Conservation (phyloP, 75 land plant species). For the Azolla pinnata region DNA sequence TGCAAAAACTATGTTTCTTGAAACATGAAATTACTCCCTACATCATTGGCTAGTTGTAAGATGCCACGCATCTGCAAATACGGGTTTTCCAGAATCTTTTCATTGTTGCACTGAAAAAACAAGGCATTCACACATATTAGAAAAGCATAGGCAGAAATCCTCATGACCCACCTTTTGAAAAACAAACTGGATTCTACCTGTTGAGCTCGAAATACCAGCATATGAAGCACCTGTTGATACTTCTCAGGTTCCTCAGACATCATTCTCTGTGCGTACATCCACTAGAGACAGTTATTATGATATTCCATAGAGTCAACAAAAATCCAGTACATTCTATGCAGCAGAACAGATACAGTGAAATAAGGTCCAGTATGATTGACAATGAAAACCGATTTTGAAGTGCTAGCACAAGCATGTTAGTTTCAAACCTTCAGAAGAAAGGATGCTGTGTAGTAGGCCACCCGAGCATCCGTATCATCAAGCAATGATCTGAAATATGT, state of each 20-base stretch:
- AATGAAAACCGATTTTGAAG: neutral
- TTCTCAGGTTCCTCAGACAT: constrained; percentile 91
- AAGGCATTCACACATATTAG: constrained; percentile 1
- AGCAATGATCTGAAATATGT: constrained; percentile 57
- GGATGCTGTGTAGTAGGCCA: constrained; percentile 92
- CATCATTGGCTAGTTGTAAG: constrained; percentile 69
- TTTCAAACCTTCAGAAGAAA: constrained; percentile 76
- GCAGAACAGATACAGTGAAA: constrained; percentile 1
- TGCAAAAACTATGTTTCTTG: constrained; percentile 4
- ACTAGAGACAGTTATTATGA: neutral
- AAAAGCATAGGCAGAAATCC: neutral
- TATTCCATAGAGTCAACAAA: neutral
- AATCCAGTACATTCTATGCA: neutral
- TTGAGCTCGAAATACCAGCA: constrained; percentile 83
- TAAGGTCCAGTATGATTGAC: neutral
- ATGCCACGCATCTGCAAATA: constrained; percentile 98
- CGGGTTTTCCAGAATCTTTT: constrained; percentile 93
- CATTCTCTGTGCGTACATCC: constrained; percentile 84
- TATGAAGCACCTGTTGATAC: constrained; percentile 88
- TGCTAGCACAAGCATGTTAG: neutral
- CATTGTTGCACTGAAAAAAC: constrained; percentile 79
- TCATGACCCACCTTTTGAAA: neutral
- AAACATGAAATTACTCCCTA: constrained; percentile 28
- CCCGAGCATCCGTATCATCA: constrained; percentile 94
- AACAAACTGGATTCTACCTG: constrained; percentile 42